Evolutionary conservation across 495 filamentous ascomycete species (phyloP).

Genomic region (Pyrenula aspistea): DNA sequence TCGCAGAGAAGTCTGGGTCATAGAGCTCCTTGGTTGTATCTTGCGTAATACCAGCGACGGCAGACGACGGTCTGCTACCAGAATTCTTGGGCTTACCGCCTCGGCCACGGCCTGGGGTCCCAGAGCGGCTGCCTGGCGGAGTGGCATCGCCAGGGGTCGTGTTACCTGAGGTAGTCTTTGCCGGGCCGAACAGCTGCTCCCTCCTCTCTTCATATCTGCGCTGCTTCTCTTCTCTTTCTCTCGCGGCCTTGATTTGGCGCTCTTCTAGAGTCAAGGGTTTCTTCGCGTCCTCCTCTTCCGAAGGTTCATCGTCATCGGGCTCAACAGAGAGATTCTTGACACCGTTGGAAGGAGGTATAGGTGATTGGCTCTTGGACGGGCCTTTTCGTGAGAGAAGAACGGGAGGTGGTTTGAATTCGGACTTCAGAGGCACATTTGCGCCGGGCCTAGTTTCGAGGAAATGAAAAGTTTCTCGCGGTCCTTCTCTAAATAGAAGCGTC

Average conservation of each 20-base stretch:
- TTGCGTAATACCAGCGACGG: slow-evolving; percentile 9
- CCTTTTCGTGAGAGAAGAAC: slow-evolving; percentile 80
- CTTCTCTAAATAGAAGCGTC: slow-evolving; percentile 29
- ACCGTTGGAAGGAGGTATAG: slow-evolving; percentile 42
- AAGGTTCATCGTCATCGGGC: slow-evolving; percentile 49
- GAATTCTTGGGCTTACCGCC: slow-evolving; percentile 24
- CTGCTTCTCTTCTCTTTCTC: slow-evolving; percentile 77
- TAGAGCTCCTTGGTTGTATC: slow-evolving; percentile 45
- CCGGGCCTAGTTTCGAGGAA: slow-evolving; percentile 48
- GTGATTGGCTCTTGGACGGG: slow-evolving; percentile 25
- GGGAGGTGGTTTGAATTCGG: slow-evolving; percentile 73
- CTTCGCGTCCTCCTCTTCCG: slow-evolving; percentile 49
- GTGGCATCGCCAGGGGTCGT: slow-evolving; percentile 51
- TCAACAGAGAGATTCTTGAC: slow-evolving; percentile 39
- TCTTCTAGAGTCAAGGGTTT: slow-evolving; percentile 52
- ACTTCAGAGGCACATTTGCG: slow-evolving; percentile 55
- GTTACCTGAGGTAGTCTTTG: slow-evolving; percentile 23
- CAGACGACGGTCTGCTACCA: slow-evolving; percentile 15
- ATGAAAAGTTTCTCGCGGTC: slow-evolving; percentile 50
- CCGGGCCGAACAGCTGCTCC: slow-evolving; percentile 65
- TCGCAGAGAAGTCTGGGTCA: slow-evolving; percentile 52
- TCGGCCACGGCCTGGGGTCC: slow-evolving; percentile 11
- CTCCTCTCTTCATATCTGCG: slow-evolving; percentile 76
- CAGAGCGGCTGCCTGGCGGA: slow-evolving; percentile 39
- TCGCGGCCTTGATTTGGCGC: slow-evolving; percentile 56